phyloP scores from a whole-genome alignment of 805 yeast species.

The Lipomyces kockii region DNA sequence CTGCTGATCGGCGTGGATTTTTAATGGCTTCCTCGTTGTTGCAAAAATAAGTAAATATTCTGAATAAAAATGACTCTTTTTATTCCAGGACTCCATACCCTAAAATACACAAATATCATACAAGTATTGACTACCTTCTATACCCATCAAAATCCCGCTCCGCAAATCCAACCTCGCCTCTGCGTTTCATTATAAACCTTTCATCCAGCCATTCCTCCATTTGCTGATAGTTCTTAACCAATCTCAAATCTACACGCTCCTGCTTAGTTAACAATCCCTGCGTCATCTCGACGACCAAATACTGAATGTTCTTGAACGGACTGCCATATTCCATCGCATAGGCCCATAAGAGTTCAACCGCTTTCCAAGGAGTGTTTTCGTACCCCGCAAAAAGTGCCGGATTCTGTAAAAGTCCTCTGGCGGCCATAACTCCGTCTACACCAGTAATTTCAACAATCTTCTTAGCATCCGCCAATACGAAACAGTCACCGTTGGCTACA shows the following conservation, averaged over 20 bases:
- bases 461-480: constrained; percentile 64
- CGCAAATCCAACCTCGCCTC: constrained; percentile 74
- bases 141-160: constrained; percentile 37
- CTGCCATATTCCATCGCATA: constrained; percentile 78
- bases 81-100: background rate
- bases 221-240: constrained; percentile 59
- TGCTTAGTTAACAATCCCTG: constrained; percentile 51
- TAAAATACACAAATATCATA: background rate
- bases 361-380: constrained; percentile 83
- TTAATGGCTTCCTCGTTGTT: background rate
- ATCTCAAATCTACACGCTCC: constrained; percentile 67
- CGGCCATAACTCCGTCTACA: constrained; percentile 95
- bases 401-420: constrained; percentile 80
- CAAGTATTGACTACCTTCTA: constrained; percentile 3
- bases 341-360: constrained; percentile 82
- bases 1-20: background rate
- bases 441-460: constrained; percentile 68
- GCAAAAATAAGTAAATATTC: background rate
- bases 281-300: constrained; percentile 87
- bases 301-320: constrained; percentile 83
- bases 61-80: background rate
- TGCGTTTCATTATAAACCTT: constrained; percentile 66
- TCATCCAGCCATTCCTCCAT: constrained; percentile 83
- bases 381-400: constrained; percentile 87
- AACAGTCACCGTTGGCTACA: constrained; percentile 98